Evolutionary conservation across 208 protist genomes (phyloP).

Genomic region (Crithidia thermophila): DNA sequence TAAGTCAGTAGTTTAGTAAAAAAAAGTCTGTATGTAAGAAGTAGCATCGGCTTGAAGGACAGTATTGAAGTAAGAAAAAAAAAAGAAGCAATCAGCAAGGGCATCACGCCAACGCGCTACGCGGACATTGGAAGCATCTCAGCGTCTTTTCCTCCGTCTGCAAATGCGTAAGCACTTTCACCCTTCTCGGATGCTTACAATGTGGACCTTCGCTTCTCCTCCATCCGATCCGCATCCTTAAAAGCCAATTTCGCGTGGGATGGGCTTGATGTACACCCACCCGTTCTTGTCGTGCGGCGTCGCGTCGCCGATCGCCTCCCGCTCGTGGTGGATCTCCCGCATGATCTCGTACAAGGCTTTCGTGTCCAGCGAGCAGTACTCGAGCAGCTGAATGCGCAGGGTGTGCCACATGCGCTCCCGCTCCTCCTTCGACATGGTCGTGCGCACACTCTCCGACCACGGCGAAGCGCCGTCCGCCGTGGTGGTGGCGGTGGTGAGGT

Average conservation of each 20-base stretch:
- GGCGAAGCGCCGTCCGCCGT: not conserved
- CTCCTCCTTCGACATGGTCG: constrained; percentile 42
- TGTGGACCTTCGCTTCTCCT: not conserved
- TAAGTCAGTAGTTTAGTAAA: no score
- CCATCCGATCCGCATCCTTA: constrained; percentile 6
- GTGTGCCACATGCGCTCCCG: constrained; percentile 74
- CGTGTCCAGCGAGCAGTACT: constrained; percentile 92
- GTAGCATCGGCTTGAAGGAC: no score
- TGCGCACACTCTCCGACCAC: constrained; percentile 17
- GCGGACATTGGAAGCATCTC: no score
- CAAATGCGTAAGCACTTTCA: no score
- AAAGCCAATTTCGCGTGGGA: constrained; percentile 55
- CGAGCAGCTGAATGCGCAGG: constrained; percentile 86
- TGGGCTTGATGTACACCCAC: constrained; percentile 76
- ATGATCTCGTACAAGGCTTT: constrained; percentile 89
- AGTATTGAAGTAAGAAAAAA: no score
- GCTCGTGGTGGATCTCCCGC: constrained; percentile 79
- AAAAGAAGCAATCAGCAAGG: no score
- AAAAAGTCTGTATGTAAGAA: no score
- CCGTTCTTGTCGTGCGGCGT: constrained; percentile 73
- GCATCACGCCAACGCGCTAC: no score
- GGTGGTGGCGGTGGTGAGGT: not conserved
- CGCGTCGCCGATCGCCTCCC: constrained; percentile 42
- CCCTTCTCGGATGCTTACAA: not conserved
- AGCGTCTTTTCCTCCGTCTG: no score